phyloP scores from a whole-genome alignment of 306 rosid genomes.

The Corylus americana region DNA sequence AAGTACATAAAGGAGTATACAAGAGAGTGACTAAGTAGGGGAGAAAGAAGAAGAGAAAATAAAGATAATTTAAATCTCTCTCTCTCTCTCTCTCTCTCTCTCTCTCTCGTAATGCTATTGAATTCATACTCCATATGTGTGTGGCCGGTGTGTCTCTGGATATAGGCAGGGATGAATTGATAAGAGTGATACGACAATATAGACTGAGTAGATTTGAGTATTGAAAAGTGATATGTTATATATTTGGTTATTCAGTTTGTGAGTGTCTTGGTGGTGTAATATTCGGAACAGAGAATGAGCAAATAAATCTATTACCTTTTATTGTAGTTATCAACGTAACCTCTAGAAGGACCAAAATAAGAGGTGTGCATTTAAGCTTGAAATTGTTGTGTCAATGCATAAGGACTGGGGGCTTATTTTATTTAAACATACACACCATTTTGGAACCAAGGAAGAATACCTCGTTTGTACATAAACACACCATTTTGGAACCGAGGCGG shows the following conservation, averaged over 20 bases:
- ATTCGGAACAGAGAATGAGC: neutral
- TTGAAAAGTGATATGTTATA: neutral
- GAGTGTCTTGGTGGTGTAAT: neutral
- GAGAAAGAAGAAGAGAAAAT: too few species aligned
- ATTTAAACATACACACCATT: neutral
- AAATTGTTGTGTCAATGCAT: neutral
- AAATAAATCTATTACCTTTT: neutral
- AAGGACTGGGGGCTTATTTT: neutral
- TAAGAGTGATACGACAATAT: neutral
- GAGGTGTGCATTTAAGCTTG: too few species aligned
- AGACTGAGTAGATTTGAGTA: neutral
- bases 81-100: too few species aligned
- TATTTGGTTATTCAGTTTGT: neutral
- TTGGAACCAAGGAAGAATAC: too few species aligned
- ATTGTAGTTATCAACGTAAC: neutral
- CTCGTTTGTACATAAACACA: too few species aligned
- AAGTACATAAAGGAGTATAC: too few species aligned
- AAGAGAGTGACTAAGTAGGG: too few species aligned
- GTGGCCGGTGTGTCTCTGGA: neutral
- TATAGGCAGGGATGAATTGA: neutral
- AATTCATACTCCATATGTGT: conserved; percentile 1
- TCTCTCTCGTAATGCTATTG: neutral
- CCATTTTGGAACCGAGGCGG: too few species aligned
- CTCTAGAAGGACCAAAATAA: neutral
- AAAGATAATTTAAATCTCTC: too few species aligned